Conservation (phyloP, 2,329 filamentous ascomycete species). For the Plectosphaerella plurivora region DNA sequence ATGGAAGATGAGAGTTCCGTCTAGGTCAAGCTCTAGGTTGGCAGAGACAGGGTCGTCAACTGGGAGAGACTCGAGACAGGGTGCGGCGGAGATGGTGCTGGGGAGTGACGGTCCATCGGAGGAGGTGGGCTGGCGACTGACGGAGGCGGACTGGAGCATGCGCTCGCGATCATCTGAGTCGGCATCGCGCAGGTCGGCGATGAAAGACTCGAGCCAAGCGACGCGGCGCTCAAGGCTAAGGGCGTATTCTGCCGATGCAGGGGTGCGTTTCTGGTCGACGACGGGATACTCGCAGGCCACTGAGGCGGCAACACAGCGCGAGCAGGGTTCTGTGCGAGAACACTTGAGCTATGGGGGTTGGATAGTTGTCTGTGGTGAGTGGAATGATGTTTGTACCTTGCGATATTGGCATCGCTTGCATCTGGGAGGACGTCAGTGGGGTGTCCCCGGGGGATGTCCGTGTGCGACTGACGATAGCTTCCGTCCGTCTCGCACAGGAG, state of each 20-base stretch:
- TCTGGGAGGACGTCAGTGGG: background rate
- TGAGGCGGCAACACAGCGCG: conserved; percentile 4
- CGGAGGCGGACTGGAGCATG: conserved; percentile 9
- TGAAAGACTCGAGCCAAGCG: conserved; percentile 11
- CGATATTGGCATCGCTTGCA: background rate
- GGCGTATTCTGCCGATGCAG: conserved; percentile 10
- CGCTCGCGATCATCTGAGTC: conserved; percentile 4
- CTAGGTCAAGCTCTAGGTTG: conserved; percentile 5
- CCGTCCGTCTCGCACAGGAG: no score
- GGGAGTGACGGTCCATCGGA: background rate
- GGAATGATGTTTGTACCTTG: background rate
- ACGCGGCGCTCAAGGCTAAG: conserved; percentile 9
- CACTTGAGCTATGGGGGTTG: conserved; percentile 8
- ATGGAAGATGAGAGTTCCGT: conserved; percentile 5
- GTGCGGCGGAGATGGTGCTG: background rate
- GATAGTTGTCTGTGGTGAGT: background rate
- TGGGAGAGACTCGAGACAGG: background rate
- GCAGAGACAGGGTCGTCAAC: background rate
- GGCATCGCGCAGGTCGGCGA: conserved; percentile 6
- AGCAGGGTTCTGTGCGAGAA: conserved; percentile 11
- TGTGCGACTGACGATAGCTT: no score
- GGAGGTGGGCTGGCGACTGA: background rate
- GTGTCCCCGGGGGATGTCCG: background rate
- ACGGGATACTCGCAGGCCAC: conserved; percentile 11
- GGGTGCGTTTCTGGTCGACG: conserved; percentile 8